Evolutionary conservation across 192 early-diverging fungal species (phyloP).

Genomic region (Coemansia sp.): DNA sequence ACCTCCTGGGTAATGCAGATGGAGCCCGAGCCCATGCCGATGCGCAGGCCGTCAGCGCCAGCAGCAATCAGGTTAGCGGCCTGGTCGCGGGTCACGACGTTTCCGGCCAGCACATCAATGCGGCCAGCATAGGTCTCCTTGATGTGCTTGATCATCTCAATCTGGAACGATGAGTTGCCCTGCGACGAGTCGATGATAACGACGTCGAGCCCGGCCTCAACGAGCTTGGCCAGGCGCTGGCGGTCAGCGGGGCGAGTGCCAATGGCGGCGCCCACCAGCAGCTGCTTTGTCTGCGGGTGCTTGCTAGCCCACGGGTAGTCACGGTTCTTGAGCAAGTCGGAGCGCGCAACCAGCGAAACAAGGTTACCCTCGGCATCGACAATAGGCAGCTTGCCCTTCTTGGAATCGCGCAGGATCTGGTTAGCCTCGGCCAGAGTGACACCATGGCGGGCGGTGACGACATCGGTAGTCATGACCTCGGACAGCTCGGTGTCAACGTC

Average conservation of each 20-base stretch:
- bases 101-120: slow-evolving; percentile 92
- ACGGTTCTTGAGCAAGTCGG: slow-evolving; percentile 95
- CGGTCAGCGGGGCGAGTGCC: slow-evolving; percentile 89
- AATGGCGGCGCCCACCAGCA: slow-evolving; percentile 91
- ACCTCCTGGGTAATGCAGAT: slow-evolving; percentile 99
- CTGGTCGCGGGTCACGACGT: slow-evolving; percentile 96
- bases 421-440: slow-evolving; percentile 91
- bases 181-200: slow-evolving; percentile 95
- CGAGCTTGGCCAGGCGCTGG: slow-evolving; percentile 76
- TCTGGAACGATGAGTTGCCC: slow-evolving; percentile 91
- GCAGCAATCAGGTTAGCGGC: slow-evolving; percentile 86
- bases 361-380: slow-evolving; percentile 80
- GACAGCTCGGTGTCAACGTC: slow-evolving; percentile 64
- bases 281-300: slow-evolving; percentile 75
- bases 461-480: slow-evolving; percentile 86
- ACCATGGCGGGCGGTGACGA: slow-evolving; percentile 82
- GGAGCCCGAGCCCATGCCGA: slow-evolving; percentile 97
- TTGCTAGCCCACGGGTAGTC: slow-evolving; percentile 94
- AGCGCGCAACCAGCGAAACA: slow-evolving; percentile 87
- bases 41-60: slow-evolving; percentile 90
- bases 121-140: slow-evolving; percentile 72
- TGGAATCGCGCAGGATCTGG: slow-evolving; percentile 77
- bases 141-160: slow-evolving; percentile 94
- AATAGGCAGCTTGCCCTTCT: slow-evolving; percentile 97
- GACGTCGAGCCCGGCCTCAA: slow-evolving; percentile 94